A percentile compares a stretch with the other conserved stretches of the same genome.
Conservation (phyloP, 2,329 filamentous ascomycete genomes). For the Pseudogymnoascus sp. region DNA sequence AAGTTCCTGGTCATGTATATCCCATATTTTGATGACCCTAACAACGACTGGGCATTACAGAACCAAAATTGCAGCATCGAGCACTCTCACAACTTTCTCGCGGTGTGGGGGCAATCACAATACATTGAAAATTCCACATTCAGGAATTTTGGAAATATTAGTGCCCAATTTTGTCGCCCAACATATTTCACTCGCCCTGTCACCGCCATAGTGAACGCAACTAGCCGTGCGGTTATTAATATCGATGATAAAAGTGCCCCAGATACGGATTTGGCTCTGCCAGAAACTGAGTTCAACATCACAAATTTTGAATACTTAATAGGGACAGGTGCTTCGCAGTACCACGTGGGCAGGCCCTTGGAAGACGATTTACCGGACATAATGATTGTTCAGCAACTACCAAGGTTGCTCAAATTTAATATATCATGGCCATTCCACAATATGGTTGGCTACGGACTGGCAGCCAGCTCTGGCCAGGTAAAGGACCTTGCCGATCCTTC, state of each 20-base stretch:
- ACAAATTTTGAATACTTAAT: slow-evolving; percentile 33
- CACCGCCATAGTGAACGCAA: slow-evolving; percentile 31
- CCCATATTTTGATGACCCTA: slow-evolving; percentile 31
- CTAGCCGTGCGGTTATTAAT: slow-evolving; percentile 18
- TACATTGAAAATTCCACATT: neutral
- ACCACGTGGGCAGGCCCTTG: neutral
- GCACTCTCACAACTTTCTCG: slow-evolving; percentile 34
- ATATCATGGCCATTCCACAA: slow-evolving; percentile 22
- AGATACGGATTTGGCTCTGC: slow-evolving; percentile 18
- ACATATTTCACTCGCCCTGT: slow-evolving; percentile 37
- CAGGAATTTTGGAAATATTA: slow-evolving; percentile 20
- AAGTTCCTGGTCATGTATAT: slow-evolving; percentile 7
- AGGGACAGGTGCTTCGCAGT: slow-evolving; percentile 16
- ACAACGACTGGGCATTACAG: slow-evolving; percentile 29
- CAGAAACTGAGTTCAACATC: slow-evolving; percentile 29
- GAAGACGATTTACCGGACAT: slow-evolving; percentile 10
- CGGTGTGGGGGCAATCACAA: slow-evolving; percentile 21
- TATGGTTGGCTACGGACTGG: slow-evolving; percentile 34
- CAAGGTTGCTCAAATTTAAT: slow-evolving; percentile 17
- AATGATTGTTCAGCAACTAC: slow-evolving; percentile 18
- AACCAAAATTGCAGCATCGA: slow-evolving; percentile 27
- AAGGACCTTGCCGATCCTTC: slow-evolving; percentile 30
- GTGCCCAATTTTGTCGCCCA: slow-evolving; percentile 36
- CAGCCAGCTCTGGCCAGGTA: slow-evolving; percentile 19
- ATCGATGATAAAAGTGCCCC: neutral